Evolutionary conservation across 257 asterid genomes (phyloP), one percentile per base, ranked within the genome.

Genomic region (Thymus mandschuricus): DNA sequence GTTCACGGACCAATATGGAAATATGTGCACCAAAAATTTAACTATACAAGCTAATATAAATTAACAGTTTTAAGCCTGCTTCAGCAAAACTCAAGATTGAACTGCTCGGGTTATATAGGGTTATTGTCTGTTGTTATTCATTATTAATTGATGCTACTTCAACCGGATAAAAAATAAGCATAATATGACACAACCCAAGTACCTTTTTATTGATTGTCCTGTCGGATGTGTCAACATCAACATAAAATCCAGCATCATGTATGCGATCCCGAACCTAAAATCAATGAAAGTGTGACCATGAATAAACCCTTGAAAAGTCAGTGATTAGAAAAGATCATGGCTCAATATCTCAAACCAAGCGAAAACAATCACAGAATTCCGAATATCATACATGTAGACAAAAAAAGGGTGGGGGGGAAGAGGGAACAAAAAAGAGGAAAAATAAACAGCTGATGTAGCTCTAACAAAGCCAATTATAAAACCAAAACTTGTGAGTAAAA

Each of bases 131-230:
- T 35, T 5, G 6, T 35, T 35, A 35, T 35, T 35, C 41, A 5
- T 35, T 35, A 35, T 35, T 35, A 35, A 0, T 35, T 35, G 6
- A 35, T 4, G 41, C 0, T 2, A 29, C 46, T 2, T 62, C 4
- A 64, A 62, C 27, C 13, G 28, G 43, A 67, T 34, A 43, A 5
- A 30, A 45, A 60, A 63, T 54, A 56, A 57, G 33, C 41, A 35
- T 35, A 13, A 6, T 33, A 66, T 12, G 80, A 56, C 40, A 27
- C 21, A 40, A 57, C 38, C 0, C 10, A 13, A 69, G 54, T 8
- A 92, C 99, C 98, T 92, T 95, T 73, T 95, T 95, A 76, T 88
- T 87, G 76, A 95, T 92, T 66, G 98, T 95, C 65, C 98, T 79
- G 82, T 95, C 99, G 57, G 84, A 78, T 66, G 88, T 78, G 80